A percentile compares a stretch with the other conserved stretches of the same genome.
phyloP scores from a whole-genome alignment of 1,284 basidiomycete genomes.

The Spongiforma sp. region DNA sequence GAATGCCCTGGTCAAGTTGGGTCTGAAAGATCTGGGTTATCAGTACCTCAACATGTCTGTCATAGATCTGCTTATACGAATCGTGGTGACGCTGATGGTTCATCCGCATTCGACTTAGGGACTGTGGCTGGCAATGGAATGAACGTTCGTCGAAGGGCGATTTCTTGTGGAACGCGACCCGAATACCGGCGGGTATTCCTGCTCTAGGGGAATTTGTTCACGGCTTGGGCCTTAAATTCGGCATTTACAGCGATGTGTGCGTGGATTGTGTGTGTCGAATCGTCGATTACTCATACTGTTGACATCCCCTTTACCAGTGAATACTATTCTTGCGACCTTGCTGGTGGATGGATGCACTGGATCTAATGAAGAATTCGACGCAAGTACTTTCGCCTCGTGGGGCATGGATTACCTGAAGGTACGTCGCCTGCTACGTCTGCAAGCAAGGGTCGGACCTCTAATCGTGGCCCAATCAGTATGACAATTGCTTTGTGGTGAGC shows the following conservation, averaged over 20 bases:
- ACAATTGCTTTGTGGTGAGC: constrained; percentile 12
- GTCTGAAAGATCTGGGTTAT: constrained; percentile 9
- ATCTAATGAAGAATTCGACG: constrained; percentile 11
- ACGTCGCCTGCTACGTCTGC: not conserved
- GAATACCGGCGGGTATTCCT: constrained; percentile 16
- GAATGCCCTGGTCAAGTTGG: not conserved
- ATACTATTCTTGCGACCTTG: constrained; percentile 10
- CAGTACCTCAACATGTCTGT: constrained; percentile 10
- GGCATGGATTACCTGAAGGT: constrained; percentile 18
- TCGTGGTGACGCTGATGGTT: no score
- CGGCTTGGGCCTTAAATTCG: constrained; percentile 9
- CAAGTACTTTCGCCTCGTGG: constrained; percentile 8
- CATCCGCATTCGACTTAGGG: no score
- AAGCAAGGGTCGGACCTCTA: not conserved
- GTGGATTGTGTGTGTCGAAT: not conserved
- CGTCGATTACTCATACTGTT: not conserved
- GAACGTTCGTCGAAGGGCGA: no score
- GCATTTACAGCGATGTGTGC: constrained; percentile 16
- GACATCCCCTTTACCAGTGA: not conserved
- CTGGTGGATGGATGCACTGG: constrained; percentile 5
- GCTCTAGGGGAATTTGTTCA: constrained; percentile 14
- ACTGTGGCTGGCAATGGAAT: no score
- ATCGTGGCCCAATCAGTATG: constrained; percentile 7
- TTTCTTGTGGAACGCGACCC: constrained; percentile 8
- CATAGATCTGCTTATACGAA: not conserved